These are phyloP conservation scores for Endocalyx cinctus DNA, from an alignment of 2,329 filamentous ascomycete genomes.

Conservation along the genomic window DNA sequence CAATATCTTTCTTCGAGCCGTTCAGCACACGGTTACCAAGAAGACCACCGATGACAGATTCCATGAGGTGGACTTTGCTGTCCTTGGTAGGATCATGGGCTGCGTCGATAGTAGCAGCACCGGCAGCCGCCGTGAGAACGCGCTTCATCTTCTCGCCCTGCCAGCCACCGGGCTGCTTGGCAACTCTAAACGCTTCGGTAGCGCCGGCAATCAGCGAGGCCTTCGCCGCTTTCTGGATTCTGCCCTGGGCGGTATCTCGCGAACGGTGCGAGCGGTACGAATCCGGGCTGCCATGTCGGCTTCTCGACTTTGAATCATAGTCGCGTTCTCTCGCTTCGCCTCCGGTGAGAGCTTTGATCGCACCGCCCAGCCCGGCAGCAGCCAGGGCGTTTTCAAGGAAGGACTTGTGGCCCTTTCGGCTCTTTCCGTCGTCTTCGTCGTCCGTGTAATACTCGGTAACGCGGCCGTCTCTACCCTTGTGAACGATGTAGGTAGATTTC, in stretches of 20 bases:
- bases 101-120: slow-evolving; percentile 81
- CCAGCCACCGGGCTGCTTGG: slow-evolving; percentile 86
- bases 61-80: slow-evolving; percentile 78
- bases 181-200: slow-evolving; percentile 84
- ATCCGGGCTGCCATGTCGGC: slow-evolving; percentile 38
- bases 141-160: slow-evolving; percentile 88
- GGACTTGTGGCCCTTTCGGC: slow-evolving; percentile 59
- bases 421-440: slow-evolving; percentile 49
- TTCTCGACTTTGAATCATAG: slow-evolving; percentile 32
- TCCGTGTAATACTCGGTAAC: slow-evolving; percentile 53
- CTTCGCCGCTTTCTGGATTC: slow-evolving; percentile 82
- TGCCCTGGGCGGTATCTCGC: slow-evolving; percentile 42
- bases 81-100: slow-evolving; percentile 66
- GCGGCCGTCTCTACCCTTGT: slow-evolving; percentile 50
- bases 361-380: slow-evolving; percentile 57
- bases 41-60: slow-evolving; percentile 84
- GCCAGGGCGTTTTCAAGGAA: slow-evolving; percentile 60
- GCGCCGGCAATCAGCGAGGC: slow-evolving; percentile 87
- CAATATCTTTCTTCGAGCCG: slow-evolving; percentile 65
- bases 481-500: slow-evolving; percentile 48
- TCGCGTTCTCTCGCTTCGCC: slow-evolving; percentile 39
- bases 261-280: slow-evolving; percentile 50
- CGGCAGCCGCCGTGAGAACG: slow-evolving; percentile 78
- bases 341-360: slow-evolving; percentile 55
- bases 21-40: slow-evolving; percentile 83